These are phyloP conservation scores for Spiraea crenata DNA, from an alignment of 331 rosid genomes.

Conservation along the genomic window DNA sequence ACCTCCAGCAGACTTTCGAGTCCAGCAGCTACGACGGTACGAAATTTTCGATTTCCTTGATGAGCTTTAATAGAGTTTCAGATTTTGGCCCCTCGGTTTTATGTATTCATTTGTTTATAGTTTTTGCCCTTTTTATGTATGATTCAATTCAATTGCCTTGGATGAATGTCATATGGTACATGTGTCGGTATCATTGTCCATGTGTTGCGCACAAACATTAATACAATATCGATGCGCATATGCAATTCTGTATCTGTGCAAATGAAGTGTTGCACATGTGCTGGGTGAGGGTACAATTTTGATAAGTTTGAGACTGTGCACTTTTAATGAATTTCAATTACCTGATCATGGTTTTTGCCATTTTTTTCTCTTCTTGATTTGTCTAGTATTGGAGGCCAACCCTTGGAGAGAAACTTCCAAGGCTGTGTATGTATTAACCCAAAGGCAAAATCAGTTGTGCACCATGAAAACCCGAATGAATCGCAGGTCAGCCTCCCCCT, in stretches of 20 bases:
- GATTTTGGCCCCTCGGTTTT: neutral
- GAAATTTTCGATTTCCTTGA: neutral
- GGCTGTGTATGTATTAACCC: slow-evolving; percentile 92
- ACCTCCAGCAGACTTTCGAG: slow-evolving; percentile 78
- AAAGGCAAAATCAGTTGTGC: slow-evolving; percentile 80
- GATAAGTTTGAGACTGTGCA: neutral
- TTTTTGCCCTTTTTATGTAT: neutral
- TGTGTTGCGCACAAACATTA: too few relatives aligned
- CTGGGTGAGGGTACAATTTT: too few relatives aligned
- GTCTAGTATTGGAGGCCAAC: slow-evolving; percentile 79
- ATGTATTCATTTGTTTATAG: neutral
- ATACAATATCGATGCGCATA: too few relatives aligned
- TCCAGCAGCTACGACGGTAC: slow-evolving; percentile 89
- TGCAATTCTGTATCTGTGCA: neutral
- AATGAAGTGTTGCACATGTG: neutral
- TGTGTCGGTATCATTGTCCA: too few relatives aligned
- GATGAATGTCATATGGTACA: neutral
- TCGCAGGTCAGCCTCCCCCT: slow-evolving; percentile 47
- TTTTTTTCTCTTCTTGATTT: neutral
- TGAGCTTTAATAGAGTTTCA: neutral
- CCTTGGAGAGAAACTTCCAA: slow-evolving; percentile 95
- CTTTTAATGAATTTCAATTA: neutral
- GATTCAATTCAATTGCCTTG: neutral
- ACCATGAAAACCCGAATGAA: slow-evolving; percentile 96
- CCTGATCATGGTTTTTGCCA: neutral